Evolutionary conservation across 495 filamentous ascomycete species (phyloP).

Genomic region (Tuber borchii): DNA sequence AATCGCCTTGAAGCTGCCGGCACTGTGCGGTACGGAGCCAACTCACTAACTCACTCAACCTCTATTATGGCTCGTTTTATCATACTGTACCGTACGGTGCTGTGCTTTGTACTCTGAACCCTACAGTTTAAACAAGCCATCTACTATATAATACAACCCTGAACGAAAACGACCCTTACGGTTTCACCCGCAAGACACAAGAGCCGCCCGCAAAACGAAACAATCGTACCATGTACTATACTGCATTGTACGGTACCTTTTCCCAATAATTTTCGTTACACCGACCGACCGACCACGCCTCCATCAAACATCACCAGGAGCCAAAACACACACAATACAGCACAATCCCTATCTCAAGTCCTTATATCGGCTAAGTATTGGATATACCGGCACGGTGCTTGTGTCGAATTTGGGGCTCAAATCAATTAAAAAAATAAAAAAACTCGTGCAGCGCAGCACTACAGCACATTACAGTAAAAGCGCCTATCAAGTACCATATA

Average conservation of each 20-base stretch:
- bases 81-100: background rate
- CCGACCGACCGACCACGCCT: background rate
- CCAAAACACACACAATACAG: background rate
- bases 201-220: background rate
- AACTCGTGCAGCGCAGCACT: no score
- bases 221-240: background rate
- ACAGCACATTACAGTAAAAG: background rate
- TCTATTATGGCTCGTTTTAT: no score
- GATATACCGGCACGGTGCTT: background rate
- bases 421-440: background rate
- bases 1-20: background rate
- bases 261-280: no score
- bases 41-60: no score
- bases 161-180: background rate
- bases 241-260: no score
- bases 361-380: background rate
- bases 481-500: background rate
- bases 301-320: conserved; percentile 2
- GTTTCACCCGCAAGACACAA: background rate
- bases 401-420: background rate
- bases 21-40: background rate
- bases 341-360: background rate
- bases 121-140: background rate
- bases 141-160: background rate
- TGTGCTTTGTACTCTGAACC: background rate